Base-by-base conservation (phyloP, 1,139 yeast species). In the Meyerozyma guilliermondii region DNA sequence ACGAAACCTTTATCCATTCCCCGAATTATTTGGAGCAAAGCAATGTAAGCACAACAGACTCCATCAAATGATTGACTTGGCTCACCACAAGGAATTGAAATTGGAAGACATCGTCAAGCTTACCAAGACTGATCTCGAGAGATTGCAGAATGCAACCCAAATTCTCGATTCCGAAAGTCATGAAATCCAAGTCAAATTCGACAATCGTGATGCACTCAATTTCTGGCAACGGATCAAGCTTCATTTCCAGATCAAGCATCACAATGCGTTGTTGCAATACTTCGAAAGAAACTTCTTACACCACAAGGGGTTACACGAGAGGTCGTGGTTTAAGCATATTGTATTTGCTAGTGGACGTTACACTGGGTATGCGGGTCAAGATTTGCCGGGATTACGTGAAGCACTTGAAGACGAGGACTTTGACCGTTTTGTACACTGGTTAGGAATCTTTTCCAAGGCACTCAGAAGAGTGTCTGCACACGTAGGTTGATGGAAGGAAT, bases 261-360 rank as follows among this genome's bases (percentile, higher is more conserved):
- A 67, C 48, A 79, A 79, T 57, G 63, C 62, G 50, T 60, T 68
- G 41, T 53, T 74, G 43, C 76, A 74, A 52, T 76, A 68, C 56
- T 75, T 79, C 49, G 96, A 89, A 59, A 75, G 92, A 54, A 66
- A 71, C 48, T 86, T 88, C 62, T 62, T 86, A 43, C 68, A 77
- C 55, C 67, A 73, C 26, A 65, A 74, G 3, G 96, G 96, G 3
- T 74, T 88, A 42, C 63, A 71, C 49, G 70, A 68, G 30, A 76
- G 96, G 55, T 68, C 76, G n/a, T 88, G 96, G 95, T 89, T 83
- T 67, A 87, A 83, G 64, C 96, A 89, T 63, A 74, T 86, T 48
- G 79, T 87, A 4, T 87, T 76, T 60, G 95, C 95, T 3, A 81
- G 92, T 42, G 95, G 95, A 4, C 71, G 94, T 56, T 82, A 74